Conservation (phyloP, 2,329 filamentous ascomycete genomes). For the Colletotrichum karsti region DNA sequence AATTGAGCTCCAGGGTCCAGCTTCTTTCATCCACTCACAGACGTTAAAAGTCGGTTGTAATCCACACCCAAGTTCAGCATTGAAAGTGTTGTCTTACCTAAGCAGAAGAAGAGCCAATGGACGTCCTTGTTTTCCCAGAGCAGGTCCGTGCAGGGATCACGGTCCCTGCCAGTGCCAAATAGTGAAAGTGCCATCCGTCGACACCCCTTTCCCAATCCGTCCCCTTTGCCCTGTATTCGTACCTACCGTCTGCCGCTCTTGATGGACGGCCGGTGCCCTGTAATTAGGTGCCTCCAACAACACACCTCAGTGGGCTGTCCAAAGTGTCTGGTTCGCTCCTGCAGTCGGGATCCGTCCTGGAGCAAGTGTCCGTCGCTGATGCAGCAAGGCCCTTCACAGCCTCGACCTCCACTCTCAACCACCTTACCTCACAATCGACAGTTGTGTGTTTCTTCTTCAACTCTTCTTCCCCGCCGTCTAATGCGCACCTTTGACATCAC, state of each 20-base stretch:
- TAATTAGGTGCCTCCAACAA: background rate
- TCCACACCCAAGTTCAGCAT: background rate
- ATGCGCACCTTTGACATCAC: constrained; percentile 13
- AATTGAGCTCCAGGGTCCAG: constrained; percentile 24
- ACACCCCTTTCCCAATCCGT: constrained; percentile 15
- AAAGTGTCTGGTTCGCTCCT: background rate
- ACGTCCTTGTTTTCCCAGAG: background rate
- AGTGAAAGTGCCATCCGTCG: background rate
- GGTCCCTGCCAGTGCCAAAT: constrained; percentile 1
- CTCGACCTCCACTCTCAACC: constrained; percentile 23
- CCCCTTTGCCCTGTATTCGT: background rate
- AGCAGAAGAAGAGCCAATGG: background rate
- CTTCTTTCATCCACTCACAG: constrained; percentile 5
- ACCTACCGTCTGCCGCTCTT: background rate
- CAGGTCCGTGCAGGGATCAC: constrained; percentile 8
- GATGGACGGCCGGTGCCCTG: background rate
- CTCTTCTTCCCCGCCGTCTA: background rate
- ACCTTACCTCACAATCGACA: constrained; percentile 5
- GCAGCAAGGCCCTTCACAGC: constrained; percentile 8
- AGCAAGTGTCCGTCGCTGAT: background rate
- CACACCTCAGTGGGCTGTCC: background rate
- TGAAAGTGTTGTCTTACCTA: constrained; percentile 17
- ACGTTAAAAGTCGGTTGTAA: background rate
- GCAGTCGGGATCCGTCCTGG: constrained; percentile 2
- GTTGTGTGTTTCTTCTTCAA: background rate